Base-by-base conservation (phyloP, 2,329 filamentous ascomycete genomes). In the Apiospora arundinis region DNA sequence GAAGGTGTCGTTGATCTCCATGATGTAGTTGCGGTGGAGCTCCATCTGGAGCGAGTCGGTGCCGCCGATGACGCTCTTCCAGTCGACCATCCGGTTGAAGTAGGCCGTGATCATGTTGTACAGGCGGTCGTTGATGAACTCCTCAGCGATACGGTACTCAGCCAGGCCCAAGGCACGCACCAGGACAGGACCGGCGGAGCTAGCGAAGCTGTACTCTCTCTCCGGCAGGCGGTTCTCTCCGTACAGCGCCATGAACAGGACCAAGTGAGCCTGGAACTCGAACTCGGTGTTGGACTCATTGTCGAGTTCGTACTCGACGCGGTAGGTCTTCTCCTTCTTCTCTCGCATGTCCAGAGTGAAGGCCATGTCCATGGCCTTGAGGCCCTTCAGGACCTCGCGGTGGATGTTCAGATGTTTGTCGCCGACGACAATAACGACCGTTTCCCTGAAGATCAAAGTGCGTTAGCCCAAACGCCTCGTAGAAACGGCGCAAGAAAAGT, bases 1-100 rank as follows among this genome's bases (percentile, higher is more conserved):
- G 32, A 18, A 68, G 21, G 69, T 56, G n/a, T 68, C 69, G 32
- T 68, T 68, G 63, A 70, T 60, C 16, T 65, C 69, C 7, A 18
- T 4, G 8, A 63, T 0, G 21, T 18, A 45, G 6, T n/a, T 11
- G 0, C n/a, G 11, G 42, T 70, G 44, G 1, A 23, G 6, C 9
- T 37, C 48, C 6, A 21, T 4, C 5, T 32, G 21, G 0, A 67
- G 37, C 16, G 12, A 14, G 8, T 28, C 1, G 2, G 4, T 21
- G 25, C 21, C 16, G 7, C 18, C 21, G 32, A 40, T 40, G 8
- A 32, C 18, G 18, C 32, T 48, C 16, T 70, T 70, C 69, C 69
- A 70, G 23, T 28, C 44, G n/a, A 18, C 9, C 52, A 70, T 7
- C 1, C 25, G 40, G 18, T 44, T 40, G 23, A 70, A 40, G n/a